These are phyloP conservation scores for Claviceps lovelessii DNA, from an alignment of 2,329 filamentous ascomycete genomes.

Conservation along the genomic window DNA sequence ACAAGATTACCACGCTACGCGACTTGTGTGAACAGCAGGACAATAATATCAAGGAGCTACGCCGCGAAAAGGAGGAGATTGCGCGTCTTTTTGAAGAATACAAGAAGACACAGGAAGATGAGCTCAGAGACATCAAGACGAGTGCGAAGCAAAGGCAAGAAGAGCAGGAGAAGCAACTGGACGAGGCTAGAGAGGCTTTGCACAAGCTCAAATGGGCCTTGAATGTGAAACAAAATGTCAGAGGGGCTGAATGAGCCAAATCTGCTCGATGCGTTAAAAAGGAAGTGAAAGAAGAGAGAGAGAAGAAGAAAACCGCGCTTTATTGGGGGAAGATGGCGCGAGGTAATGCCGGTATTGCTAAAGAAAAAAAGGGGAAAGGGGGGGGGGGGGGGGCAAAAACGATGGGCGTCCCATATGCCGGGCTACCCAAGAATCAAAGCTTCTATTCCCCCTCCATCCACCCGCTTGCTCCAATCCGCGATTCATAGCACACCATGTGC, in stretches of 20 bases:
- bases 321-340: too few species aligned
- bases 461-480: too few species aligned
- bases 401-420: too few species aligned
- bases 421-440: too few species aligned
- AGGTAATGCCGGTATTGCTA: too few species aligned
- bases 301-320: too few species aligned
- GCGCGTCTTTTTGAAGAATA: constrained; percentile 46
- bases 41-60: constrained; percentile 47
- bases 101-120: constrained; percentile 48
- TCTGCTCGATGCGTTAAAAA: background rate
- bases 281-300: too few species aligned
- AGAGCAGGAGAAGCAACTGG: constrained; percentile 44
- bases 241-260: constrained; percentile 31
- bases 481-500: too few species aligned
- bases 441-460: too few species aligned
- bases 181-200: constrained; percentile 44
- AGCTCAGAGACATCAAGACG: constrained; percentile 43
- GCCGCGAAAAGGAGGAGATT: constrained; percentile 49
- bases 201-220: constrained; percentile 62
- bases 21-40: constrained; percentile 62
- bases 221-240: constrained; percentile 48
- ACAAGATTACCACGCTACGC: constrained; percentile 47
- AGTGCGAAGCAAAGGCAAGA: constrained; percentile 43
- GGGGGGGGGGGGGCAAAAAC: too few species aligned
- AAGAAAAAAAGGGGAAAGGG: too few species aligned